Evolutionary conservation across 768 basidiomycete species (phyloP), one percentile per base, ranked within the genome.

Genomic region (Suillus subalutaceus): DNA sequence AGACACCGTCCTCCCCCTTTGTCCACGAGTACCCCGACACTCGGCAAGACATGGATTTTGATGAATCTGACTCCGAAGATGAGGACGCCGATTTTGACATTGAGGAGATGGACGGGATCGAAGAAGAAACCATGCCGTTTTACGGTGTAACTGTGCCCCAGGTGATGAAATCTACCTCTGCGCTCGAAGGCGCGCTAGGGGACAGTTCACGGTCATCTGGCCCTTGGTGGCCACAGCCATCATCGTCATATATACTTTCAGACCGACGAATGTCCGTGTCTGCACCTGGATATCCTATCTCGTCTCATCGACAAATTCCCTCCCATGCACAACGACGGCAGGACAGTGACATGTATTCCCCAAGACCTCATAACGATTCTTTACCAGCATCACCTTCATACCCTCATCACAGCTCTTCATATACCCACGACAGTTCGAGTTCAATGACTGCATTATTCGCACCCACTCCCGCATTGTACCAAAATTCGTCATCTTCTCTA

Each of bases 41-140:
- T 40, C 65, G 61, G 38, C 46, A 73, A 20, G 16, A 69, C 57
- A 72, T 72, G 71, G 77, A 77, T 10, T 66, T 73, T 65, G 76
- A 79, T 40, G 76, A 79, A 18, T 73, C 77, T 26, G 76, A 77
- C 4, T 73, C 58, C 3, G 68, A 69, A 15, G 68, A 69, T 50
- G 77, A 78, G 4, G 78, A 79, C 46, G 8, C 69, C n/a, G 75
- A 78, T 35, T 77, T 74, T 15, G 77, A 77, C 43, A 78, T 70
- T 65, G 76, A 78, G 65, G 77, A 76, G 35, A 76, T 78, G 74
- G 76, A 79, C 6, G 70, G 72, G 57, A 63, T 70, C 44, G 77
- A 72, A 9, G 77, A 72, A 43, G 65, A 58, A 23, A 62, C 63
- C 26, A 69, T 70, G 30, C 66, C 66, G n/a, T 60, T 72, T 61